Evolutionary conservation across 2,329 filamentous ascomycete species (phyloP), one percentile per base, ranked within the genome.

Genomic region (Emericellopsis atlantica): DNA sequence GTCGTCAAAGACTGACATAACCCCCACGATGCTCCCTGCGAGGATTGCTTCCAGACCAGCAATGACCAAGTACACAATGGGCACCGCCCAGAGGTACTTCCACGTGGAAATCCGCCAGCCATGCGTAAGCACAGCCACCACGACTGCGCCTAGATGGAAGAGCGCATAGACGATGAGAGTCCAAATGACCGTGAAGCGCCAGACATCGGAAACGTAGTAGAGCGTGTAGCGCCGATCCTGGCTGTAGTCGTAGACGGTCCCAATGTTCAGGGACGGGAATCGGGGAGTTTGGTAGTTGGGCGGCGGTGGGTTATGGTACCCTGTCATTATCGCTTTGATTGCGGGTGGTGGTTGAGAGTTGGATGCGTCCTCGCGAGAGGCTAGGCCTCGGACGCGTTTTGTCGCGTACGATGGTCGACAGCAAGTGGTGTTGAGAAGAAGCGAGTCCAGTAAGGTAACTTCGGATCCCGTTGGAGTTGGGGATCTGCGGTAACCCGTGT

Each of bases 141-240:
- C 64, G 0, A 82, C 79, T 3, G 82, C 84, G 29, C 78, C 70
- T 15, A 89, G 53, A 57, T 95, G 86, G 46, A 89, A 84, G 16
- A 77, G 69, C 29, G 74, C 78, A 51, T 84, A 90, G 49, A 87
- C 75, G 24, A 94, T 76, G 32, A 93, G 62, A 0, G 87, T 94
- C 88, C 88, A 95, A 55, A 81, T 74, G 14, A 92, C 63, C 1
- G 87, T 95, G 59, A 92, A 95, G 48, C 82, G 81, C 81, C 86
- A 90, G 42, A 93, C 84, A 54, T 94, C 86, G 44, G 62, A 57
- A 3, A 85, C 70, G 53, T 82, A 72, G 65, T 85, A 90, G 49
- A 95, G 78, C 32, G 76, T 73, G 44, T 72, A 71, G 39, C 45
- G 48, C 46, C 59, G 62, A 36, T 72, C 64, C 44, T 59, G 31